Evolutionary conservation across 495 filamentous ascomycete species (phyloP).

Genomic region (Cairneyella variabilis): DNA sequence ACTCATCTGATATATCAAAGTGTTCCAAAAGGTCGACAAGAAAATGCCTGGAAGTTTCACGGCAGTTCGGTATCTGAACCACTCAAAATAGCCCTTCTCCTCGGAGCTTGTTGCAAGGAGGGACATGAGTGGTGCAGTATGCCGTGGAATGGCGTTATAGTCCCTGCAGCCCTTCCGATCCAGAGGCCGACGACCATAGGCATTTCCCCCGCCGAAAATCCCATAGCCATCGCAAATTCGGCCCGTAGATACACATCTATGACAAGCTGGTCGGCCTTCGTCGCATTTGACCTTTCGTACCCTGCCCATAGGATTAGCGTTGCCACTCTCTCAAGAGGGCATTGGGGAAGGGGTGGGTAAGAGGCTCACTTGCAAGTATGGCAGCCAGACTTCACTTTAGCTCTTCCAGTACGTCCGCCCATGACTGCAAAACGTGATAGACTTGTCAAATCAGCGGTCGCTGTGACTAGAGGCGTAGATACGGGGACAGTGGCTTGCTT

Average conservation of each 20-base stretch:
- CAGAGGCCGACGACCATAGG: conserved; percentile 33
- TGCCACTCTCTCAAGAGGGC: too few species aligned
- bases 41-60: conserved; percentile 43
- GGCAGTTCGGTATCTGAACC: conserved; percentile 38
- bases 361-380: conserved; percentile 15
- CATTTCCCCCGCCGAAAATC: conserved; percentile 16
- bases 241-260: conserved; percentile 27
- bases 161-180: conserved; percentile 19
- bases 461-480: background rate
- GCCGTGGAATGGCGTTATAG: conserved; percentile 2
- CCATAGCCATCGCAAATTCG: conserved; percentile 27
- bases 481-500: too few species aligned
- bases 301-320: conserved; percentile 2
- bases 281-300: conserved; percentile 26
- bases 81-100: conserved; percentile 27
- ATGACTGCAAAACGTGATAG: background rate
- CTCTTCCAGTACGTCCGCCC: background rate
- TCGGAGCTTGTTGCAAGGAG: background rate
- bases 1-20: conserved; percentile 41
- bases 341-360: background rate
- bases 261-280: conserved; percentile 26
- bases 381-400: conserved; percentile 4
- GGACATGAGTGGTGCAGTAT: background rate
- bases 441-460: background rate
- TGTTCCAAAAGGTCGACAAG: conserved; percentile 42